Conservation (phyloP, 73 alveolate species). For the Stentor roeselii region DNA sequence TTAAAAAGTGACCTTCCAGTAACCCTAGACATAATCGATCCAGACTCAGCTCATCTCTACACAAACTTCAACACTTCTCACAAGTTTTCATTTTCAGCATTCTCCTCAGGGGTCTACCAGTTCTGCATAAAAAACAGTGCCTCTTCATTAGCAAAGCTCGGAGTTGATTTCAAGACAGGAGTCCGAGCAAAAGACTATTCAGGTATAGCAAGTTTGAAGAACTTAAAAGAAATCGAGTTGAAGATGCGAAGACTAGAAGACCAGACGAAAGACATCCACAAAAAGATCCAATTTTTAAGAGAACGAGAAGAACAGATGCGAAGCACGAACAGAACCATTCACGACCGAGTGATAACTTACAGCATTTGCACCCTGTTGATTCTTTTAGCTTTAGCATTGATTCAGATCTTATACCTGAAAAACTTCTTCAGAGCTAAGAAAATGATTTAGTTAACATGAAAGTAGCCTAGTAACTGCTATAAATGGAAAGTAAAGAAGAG, state of each 20-base stretch:
- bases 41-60: not conserved
- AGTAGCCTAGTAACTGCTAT: too few species aligned
- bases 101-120: not conserved
- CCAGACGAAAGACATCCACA: conserved; percentile 15
- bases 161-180: conserved; percentile 16
- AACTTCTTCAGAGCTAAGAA: conserved; percentile 20
- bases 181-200: conserved; percentile 31
- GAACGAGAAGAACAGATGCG: conserved; percentile 35
- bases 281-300: not conserved
- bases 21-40: not conserved
- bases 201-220: not conserved
- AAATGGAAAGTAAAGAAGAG: too few species aligned
- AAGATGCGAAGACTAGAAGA: conserved; percentile 18
- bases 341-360: conserved; percentile 23
- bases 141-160: not conserved
- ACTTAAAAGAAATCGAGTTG: conserved; percentile 5
- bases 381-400: not conserved
- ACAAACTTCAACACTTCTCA: not conserved
- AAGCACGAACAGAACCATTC: conserved; percentile 19
- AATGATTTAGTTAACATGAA: conserved; percentile 14
- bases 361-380: conserved; percentile 25
- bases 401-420: conserved; percentile 23
- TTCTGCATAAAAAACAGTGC: not conserved
- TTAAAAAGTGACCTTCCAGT: not conserved
- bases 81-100: conserved; percentile 20